Base-by-base conservation (phyloP, 495 filamentous ascomycete species). In the Pseudotulostoma volvatum region DNA sequence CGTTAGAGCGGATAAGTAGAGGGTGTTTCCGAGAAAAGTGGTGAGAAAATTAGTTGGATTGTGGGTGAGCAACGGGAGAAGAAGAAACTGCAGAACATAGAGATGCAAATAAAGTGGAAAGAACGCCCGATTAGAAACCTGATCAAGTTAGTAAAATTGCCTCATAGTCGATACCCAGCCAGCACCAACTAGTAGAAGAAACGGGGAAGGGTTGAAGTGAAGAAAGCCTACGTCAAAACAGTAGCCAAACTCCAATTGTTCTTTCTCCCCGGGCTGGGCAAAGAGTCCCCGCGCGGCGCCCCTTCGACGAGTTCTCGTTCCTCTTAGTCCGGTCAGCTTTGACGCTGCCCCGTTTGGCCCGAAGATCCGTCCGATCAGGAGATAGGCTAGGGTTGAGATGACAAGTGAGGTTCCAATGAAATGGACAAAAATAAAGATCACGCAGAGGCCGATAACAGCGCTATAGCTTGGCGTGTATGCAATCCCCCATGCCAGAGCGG, bases 31-130 rank as follows among this genome's bases (percentile, higher is more conserved):
- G 25, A 84, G 59, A 49, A 81, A 75, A 9, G 73, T 71, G 7
- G 77, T 76, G 36, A 80, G 57, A 41, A 63, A 64, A 31, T 64
- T 57, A 39, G 54, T 58, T 28, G 59, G 57, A 39, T 49, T 60
- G 40, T 54, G 60, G 4, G 60, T 62, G 33, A 61, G 54, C 7
- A 83, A 43, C 11, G 78, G 79, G 48, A 81, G 70, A 23, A 81
- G 68, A 4, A 84, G 49, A 53, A 83, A 84, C 44, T 84, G 79
- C 16, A 82, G 54, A 30, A 81, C 74, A 41, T 83, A 83, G 20
- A 84, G 63, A 45, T 78, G 76, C 34, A 78, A 64, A 65, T 79
- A 83, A 28, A 84, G 63, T 1, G 79, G 79, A 49, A 84, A 79
- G 57, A 81, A 84, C 2, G 78, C 77, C 23, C 79, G 67, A 39